Evolutionary conservation across 2,329 filamentous ascomycete species (phyloP).

Genomic region (Ascosphaera apis): DNA sequence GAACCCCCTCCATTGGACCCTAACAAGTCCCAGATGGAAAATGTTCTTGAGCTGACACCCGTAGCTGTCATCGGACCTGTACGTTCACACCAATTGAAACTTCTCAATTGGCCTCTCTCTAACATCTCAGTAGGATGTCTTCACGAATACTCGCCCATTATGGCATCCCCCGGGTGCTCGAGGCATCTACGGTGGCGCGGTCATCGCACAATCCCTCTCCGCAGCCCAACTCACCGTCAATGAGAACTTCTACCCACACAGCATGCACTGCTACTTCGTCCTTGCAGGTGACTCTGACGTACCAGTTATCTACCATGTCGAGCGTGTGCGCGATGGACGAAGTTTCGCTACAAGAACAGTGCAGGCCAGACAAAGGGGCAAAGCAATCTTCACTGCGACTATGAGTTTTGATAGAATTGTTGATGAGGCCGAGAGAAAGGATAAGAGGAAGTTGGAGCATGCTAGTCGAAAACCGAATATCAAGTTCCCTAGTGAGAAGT

Average conservation of each 20-base stretch:
- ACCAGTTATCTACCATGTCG: conserved; percentile 85
- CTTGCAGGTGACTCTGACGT: conserved; percentile 67
- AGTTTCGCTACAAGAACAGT: conserved; percentile 85
- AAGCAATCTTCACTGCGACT: conserved; percentile 86
- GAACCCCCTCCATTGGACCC: conserved; percentile 50
- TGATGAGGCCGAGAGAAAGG: conserved; percentile 30
- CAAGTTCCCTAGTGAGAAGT: conserved; percentile 20
- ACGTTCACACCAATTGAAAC: conserved; percentile 18
- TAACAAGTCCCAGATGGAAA: conserved; percentile 62
- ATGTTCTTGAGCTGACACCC: conserved; percentile 65
- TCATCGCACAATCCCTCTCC: conserved; percentile 76
- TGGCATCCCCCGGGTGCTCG: conserved; percentile 86
- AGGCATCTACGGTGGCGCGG: conserved; percentile 79
- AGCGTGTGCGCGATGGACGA: conserved; percentile 72
- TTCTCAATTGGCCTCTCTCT: too few species aligned
- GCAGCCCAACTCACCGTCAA: conserved; percentile 78
- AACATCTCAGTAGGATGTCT: conserved; percentile 45
- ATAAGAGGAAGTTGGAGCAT: conserved; percentile 39
- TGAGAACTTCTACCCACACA: conserved; percentile 59
- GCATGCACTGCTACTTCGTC: conserved; percentile 98
- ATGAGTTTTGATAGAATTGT: conserved; percentile 67
- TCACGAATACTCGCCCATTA: conserved; percentile 75
- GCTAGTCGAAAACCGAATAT: conserved; percentile 35
- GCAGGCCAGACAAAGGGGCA: conserved; percentile 74
- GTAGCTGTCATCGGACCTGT: conserved; percentile 38